These are phyloP conservation scores for Seminavis robusta DNA, from an alignment of 108 stramenopile genomes.

Conservation along the genomic window DNA sequence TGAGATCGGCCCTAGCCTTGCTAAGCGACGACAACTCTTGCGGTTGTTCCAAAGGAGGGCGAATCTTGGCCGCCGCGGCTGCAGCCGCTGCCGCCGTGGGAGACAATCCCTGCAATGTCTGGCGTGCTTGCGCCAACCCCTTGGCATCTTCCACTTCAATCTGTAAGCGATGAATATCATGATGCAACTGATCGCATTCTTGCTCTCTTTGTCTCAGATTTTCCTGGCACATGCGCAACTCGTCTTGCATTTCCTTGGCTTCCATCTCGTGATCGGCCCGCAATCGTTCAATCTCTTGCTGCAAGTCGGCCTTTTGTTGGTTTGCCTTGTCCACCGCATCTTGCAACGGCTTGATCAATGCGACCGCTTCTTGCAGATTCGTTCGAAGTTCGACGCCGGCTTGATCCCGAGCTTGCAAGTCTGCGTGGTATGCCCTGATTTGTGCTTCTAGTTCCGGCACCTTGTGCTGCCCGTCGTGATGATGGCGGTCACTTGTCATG, in stretches of 20 bases:
- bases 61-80: neutral
- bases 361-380: constrained; percentile 49
- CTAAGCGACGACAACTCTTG: constrained; percentile 16
- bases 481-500: neutral
- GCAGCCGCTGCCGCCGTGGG: neutral
- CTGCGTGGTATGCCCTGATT: constrained; percentile 21
- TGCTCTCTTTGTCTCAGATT: constrained; percentile 15
- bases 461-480: neutral
- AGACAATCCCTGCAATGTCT: constrained; percentile 3
- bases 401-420: constrained; percentile 42
- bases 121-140: constrained; percentile 17
- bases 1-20: constrained; percentile 41
- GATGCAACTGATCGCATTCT: constrained; percentile 8
- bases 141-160: constrained; percentile 26
- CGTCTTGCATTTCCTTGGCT: neutral
- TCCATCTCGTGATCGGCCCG: constrained; percentile 15
- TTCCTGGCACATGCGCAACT: constrained; percentile 9
- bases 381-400: constrained; percentile 35
- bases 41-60: neutral
- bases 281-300: constrained; percentile 9
- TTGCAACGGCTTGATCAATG: constrained; percentile 52
- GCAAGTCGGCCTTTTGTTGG: constrained; percentile 13
- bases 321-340: constrained; percentile 52
- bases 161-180: constrained; percentile 1
- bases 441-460: constrained; percentile 15